Conservation (phyloP, 257 asterid genomes). For the Datura wrightii region DNA sequence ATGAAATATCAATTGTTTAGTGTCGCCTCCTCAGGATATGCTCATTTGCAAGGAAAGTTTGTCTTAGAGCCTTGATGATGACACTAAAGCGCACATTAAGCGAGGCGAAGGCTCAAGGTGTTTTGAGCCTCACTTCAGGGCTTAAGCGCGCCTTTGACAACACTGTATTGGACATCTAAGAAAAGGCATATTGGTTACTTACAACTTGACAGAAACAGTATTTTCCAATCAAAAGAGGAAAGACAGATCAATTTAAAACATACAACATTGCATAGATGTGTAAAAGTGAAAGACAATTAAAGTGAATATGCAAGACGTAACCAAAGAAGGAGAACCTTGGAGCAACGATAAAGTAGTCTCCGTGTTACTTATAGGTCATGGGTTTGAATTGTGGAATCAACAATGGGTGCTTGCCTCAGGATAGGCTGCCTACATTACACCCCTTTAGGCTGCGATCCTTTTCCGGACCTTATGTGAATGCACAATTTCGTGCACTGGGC, state of each 20-base stretch:
- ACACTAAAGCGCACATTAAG: no score
- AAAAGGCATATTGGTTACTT: not conserved
- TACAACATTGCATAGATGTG: conserved; percentile 1
- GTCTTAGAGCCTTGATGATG: no score
- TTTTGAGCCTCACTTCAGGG: no score
- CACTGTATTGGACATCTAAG: not conserved
- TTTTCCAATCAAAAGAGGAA: conserved; percentile 2
- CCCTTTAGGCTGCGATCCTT: not conserved
- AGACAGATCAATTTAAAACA: conserved; percentile 16
- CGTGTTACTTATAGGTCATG: not conserved
- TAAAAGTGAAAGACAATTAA: not conserved
- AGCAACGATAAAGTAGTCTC: not conserved
- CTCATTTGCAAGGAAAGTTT: no score
- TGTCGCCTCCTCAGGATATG: no score
- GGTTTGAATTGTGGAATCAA: conserved; percentile 16
- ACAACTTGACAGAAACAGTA: conserved; percentile 20
- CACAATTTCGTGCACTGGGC: not conserved
- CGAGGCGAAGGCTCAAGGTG: no score
- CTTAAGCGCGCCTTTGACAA: no score
- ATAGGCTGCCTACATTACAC: no score
- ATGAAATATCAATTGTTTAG: no score
- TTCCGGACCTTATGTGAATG: not conserved
- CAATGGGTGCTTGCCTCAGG: not conserved
- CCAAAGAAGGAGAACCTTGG: not conserved
- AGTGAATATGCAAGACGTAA: not conserved